Evolutionary conservation across 768 basidiomycete genomes (phyloP).

Genomic region (Collybia nuda): DNA sequence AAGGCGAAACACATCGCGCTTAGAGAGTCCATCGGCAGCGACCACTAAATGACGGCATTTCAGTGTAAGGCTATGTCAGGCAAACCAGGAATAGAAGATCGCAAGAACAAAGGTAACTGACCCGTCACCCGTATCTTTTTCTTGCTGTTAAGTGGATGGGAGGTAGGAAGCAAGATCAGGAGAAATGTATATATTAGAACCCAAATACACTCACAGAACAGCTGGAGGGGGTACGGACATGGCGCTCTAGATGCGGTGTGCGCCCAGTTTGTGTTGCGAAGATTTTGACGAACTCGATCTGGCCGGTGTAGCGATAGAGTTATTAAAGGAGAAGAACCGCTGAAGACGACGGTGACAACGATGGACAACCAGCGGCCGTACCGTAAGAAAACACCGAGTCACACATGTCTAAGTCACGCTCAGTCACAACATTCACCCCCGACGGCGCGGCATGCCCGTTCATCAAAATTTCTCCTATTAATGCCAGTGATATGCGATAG

Average conservation of each 20-base stretch:
- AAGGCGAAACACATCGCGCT: constrained; percentile 93
- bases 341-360: background rate
- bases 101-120: constrained; percentile 24
- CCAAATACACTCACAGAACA: constrained; percentile 37
- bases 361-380: constrained; percentile 2
- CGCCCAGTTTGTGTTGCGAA: background rate
- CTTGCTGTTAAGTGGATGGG: constrained; percentile 32
- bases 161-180: constrained; percentile 1
- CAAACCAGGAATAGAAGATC: background rate
- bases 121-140: constrained; percentile 84
- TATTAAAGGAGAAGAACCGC: background rate
- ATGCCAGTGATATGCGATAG: too few species aligned
- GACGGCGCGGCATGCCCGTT: background rate
- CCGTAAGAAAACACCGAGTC: background rate
- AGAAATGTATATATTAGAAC: too few species aligned
- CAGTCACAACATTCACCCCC: too few species aligned
- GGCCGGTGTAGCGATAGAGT: too few species aligned
- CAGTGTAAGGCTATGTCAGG: background rate
- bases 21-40: constrained; percentile 90
- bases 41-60: constrained; percentile 61
- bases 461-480: background rate
- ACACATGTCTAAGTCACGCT: background rate
- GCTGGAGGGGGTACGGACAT: constrained; percentile 49
- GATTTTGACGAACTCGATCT: background rate
- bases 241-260: constrained; percentile 2